Evolutionary conservation across 495 filamentous ascomycete species (phyloP).

Genomic region (Penicillium crystallinum): DNA sequence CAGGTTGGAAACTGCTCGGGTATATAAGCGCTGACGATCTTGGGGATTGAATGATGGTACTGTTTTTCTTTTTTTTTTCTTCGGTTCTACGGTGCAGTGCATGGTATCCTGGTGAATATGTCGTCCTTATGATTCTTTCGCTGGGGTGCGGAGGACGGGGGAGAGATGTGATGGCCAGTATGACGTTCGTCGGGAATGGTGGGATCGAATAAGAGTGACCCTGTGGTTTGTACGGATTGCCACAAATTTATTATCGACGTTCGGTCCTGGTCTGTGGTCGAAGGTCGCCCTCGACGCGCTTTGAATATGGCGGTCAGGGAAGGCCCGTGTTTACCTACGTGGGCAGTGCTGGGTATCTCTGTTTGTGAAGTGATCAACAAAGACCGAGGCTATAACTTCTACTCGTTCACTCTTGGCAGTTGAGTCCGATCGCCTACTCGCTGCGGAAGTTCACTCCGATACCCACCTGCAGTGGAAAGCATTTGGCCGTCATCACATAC

Average conservation of each 20-base stretch:
- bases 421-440: neutral
- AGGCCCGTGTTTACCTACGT: neutral
- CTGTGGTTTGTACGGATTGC: too few species aligned
- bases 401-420: neutral
- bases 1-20: neutral
- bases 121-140: too few species aligned
- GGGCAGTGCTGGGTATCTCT: neutral
- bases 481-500: neutral
- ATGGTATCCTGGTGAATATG: too few species aligned
- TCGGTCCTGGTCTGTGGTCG: too few species aligned
- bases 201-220: too few species aligned
- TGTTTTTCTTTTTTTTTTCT: too few species aligned
- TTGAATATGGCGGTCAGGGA: neutral
- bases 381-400: neutral
- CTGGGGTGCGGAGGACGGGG: too few species aligned
- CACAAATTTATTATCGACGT: too few species aligned
- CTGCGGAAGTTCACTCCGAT: neutral
- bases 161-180: too few species aligned
- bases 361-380: neutral
- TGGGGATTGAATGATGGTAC: too few species aligned
- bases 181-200: too few species aligned
- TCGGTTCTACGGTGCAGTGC: too few species aligned
- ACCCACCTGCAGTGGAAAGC: neutral
- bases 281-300: neutral
- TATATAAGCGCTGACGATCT: neutral